Percentiles rank a stretch among this genome's conserved stretches.
phyloP scores from a whole-genome alignment of 1,139 yeast species.

The Geotrichum restrictum region DNA sequence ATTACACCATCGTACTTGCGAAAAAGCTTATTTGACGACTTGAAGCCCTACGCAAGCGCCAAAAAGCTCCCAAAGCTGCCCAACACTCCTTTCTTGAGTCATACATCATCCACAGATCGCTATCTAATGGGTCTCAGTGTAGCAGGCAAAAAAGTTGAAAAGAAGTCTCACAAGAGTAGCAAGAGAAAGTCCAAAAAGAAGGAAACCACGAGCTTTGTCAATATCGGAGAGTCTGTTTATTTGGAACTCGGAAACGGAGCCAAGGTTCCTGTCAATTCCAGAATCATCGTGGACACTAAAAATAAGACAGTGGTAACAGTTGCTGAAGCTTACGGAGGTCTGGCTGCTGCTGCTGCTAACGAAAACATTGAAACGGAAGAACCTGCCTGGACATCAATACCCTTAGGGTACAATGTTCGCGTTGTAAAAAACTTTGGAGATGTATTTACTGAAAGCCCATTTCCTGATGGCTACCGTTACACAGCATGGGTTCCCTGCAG shows the following conservation, averaged over 20 bases:
- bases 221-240: constrained; percentile 60
- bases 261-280: constrained; percentile 68
- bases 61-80: constrained; percentile 66
- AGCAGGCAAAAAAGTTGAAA: constrained; percentile 45
- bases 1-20: constrained; percentile 83
- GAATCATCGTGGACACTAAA: constrained; percentile 74
- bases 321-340: constrained; percentile 57
- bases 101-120: constrained; percentile 28
- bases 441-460: constrained; percentile 66
- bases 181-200: constrained; percentile 34
- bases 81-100: constrained; percentile 68
- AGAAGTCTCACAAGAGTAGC: constrained; percentile 43
- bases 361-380: background rate
- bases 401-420: constrained; percentile 74
- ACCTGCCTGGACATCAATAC: constrained; percentile 14
- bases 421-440: constrained; percentile 59
- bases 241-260: constrained; percentile 52
- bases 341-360: background rate
- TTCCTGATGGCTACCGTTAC: constrained; percentile 65
- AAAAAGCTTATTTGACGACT: constrained; percentile 54
- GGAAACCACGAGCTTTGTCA: constrained; percentile 61
- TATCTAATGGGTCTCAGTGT: constrained; percentile 71
- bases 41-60: constrained; percentile 51
- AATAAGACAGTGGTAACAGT: constrained; percentile 67
- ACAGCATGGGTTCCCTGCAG: constrained; percentile 65